Percentiles rank a stretch among this genome's conserved stretches.
Conservation (phyloP, 768 basidiomycete genomes). For the Lyophyllum decastes region DNA sequence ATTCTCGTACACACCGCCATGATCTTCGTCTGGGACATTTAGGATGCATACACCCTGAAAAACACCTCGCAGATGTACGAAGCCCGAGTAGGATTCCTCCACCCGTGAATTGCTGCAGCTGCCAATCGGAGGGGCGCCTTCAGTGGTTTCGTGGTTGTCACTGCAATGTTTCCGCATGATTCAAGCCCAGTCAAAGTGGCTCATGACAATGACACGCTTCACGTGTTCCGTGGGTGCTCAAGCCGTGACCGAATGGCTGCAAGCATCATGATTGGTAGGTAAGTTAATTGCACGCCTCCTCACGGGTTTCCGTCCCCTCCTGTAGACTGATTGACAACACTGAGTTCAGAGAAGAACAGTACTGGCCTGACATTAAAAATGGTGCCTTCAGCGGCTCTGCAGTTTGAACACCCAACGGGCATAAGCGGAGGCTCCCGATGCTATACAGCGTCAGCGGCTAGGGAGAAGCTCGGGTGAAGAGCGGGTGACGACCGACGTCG, state of each 20-base stretch:
- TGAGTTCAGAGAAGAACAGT: conserved; percentile 22
- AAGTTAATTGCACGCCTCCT: too few species aligned
- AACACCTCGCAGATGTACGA: conserved; percentile 22
- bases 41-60: too few species aligned
- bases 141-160: conserved; percentile 15
- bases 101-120: conserved; percentile 16
- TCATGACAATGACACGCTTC: conserved; percentile 24
- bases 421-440: conserved; percentile 19
- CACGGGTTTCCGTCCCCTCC: conserved; percentile 21
- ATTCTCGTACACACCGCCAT: conserved; percentile 16
- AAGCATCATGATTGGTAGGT: too few species aligned
- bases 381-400: conserved; percentile 22
- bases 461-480: background rate
- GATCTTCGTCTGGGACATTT: too few species aligned
- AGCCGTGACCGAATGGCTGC: conserved; percentile 19
- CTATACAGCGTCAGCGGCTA: background rate
- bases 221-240: conserved; percentile 19
- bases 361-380: conserved; percentile 23
- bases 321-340: conserved; percentile 12
- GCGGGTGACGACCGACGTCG: conserved; percentile 26
- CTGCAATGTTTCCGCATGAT: conserved; percentile 16
- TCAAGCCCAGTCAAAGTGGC: conserved; percentile 28
- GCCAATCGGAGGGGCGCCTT: conserved; percentile 4
- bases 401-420: conserved; percentile 23
- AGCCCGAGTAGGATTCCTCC: conserved; percentile 23